phyloP scores from a whole-genome alignment of 345 rosid genomes.

The Brassica carinata region DNA sequence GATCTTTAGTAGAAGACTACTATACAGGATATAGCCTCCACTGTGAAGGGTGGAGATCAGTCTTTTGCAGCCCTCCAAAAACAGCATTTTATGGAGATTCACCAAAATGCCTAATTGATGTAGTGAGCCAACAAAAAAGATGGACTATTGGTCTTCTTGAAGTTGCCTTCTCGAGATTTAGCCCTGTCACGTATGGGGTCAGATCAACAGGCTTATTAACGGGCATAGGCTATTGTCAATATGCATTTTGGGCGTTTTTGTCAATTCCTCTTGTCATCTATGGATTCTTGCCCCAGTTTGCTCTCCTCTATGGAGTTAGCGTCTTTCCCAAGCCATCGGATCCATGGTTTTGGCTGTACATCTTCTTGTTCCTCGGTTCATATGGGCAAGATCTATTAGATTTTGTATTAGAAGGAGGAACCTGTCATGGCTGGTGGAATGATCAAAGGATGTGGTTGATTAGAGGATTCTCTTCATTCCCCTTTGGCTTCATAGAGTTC shows the following conservation, averaged over 20 bases:
- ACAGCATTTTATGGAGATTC: slow-evolving; percentile 65
- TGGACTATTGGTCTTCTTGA: slow-evolving; percentile 71
- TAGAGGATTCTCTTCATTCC: slow-evolving; percentile 48
- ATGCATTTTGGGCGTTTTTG: slow-evolving; percentile 56
- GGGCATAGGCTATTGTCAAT: slow-evolving; percentile 47
- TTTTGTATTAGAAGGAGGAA: slow-evolving; percentile 45
- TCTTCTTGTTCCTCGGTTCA: slow-evolving; percentile 64
- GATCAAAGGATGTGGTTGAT: slow-evolving; percentile 66
- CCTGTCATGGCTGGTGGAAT: slow-evolving; percentile 62
- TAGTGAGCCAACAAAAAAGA: slow-evolving; percentile 56
- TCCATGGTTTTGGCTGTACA: slow-evolving; percentile 61
- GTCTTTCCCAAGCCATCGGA: slow-evolving; percentile 64
- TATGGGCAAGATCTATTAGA: slow-evolving; percentile 55
- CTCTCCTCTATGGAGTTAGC: slow-evolving; percentile 48
- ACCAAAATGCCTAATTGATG: slow-evolving; percentile 51
- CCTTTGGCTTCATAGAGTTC: slow-evolving; percentile 53
- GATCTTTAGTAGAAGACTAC: slow-evolving; percentile 72
- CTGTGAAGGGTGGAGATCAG: slow-evolving; percentile 70
- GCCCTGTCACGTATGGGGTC: slow-evolving; percentile 53
- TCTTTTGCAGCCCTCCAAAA: slow-evolving; percentile 59
- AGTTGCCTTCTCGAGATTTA: slow-evolving; percentile 46
- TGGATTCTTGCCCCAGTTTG: slow-evolving; percentile 67
- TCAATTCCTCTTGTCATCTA: slow-evolving; percentile 51
- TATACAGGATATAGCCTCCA: slow-evolving; percentile 59
- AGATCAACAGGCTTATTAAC: slow-evolving; percentile 42